phyloP scores from a whole-genome alignment of 306 rosid genomes.

The Inga leiocalycina region DNA sequence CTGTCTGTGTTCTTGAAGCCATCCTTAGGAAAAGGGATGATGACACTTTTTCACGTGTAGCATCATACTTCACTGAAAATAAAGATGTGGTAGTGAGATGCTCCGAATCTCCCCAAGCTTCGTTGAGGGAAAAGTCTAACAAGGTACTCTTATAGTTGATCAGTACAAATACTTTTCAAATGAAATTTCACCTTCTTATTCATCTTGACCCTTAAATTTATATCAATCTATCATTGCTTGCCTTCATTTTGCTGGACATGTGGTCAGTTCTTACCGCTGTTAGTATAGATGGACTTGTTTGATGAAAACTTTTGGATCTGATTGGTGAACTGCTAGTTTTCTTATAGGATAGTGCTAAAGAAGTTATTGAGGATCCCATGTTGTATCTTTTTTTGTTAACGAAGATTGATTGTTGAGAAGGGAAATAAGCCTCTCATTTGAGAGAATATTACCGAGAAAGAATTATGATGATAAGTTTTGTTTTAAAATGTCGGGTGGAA shows the following conservation, averaged over 20 bases:
- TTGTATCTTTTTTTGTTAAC: background rate
- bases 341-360: background rate
- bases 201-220: conserved; percentile 4
- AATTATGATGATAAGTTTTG: background rate
- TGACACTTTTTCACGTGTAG: conserved; percentile 62
- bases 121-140: conserved; percentile 87
- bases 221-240: background rate
- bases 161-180: background rate
- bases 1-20: conserved; percentile 90
- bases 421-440: background rate
- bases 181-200: conserved; percentile 7
- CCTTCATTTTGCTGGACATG: background rate
- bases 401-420: background rate
- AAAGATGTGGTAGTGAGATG: conserved; percentile 73
- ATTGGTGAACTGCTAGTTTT: conserved; percentile 21
- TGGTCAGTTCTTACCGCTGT: background rate
- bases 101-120: conserved; percentile 94
- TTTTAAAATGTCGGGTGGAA: background rate
- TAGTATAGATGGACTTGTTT: background rate
- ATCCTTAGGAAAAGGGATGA: conserved; percentile 80
- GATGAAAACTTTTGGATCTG: background rate
- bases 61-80: conserved; percentile 76
- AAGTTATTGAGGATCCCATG: background rate
- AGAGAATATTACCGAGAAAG: background rate
- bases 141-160: conserved; percentile 58